Evolutionary conservation across 176 grass and related monocot species (phyloP), one percentile per base, ranked within the genome.

Genomic region (Rhynchospora pubera): DNA sequence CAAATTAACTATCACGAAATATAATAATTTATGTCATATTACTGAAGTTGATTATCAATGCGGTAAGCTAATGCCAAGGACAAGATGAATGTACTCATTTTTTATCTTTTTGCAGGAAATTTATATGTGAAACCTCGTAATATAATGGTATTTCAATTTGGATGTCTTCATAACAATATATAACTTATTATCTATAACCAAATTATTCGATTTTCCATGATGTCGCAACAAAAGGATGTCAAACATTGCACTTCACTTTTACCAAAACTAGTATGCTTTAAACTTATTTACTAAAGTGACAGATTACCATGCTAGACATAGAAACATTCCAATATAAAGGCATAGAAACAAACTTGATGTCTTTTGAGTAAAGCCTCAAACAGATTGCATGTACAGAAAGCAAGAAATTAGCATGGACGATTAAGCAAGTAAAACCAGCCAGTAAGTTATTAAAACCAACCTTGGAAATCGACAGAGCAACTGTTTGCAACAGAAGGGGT

Each of bases 301-400:
- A 28, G 9, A 75, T 10, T 47, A 75, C 5, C 71, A 75, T 75
- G 21, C 47, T 50, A 74, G 46, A 74, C 15, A 74, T 74, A 50
- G 70, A 52, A 74, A 45, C 16, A 44, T 44, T 44, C 39, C 63
- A 39, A 65, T 39, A 14, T 26, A 66, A 66, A 43, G 34, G 18
- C 18, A 69, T 44, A 45, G 14, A 9, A 69, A 52, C 21, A 53
- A 28, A 7, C 12, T 75, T 75, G 22, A 52, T 75, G 22, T 11
- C 71, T 75, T 75, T 75, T 14, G 22, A 52, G 71, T 22, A 53
- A 74, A 74, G 71, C 22, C 45, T 75, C 21, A 76, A 55, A 30
- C 51, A 74, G 70, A 23, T 16, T 76, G 63, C 34, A 39, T 66
- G 39, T 32, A 66, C 24, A 39, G 13, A 66, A 14, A 28, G 26